A percentile compares a stretch with the other conserved stretches of the same genome.
These are phyloP conservation scores for Naganishia sp. DNA, from an alignment of 1,284 basidiomycete genomes.

Conservation along the genomic window DNA sequence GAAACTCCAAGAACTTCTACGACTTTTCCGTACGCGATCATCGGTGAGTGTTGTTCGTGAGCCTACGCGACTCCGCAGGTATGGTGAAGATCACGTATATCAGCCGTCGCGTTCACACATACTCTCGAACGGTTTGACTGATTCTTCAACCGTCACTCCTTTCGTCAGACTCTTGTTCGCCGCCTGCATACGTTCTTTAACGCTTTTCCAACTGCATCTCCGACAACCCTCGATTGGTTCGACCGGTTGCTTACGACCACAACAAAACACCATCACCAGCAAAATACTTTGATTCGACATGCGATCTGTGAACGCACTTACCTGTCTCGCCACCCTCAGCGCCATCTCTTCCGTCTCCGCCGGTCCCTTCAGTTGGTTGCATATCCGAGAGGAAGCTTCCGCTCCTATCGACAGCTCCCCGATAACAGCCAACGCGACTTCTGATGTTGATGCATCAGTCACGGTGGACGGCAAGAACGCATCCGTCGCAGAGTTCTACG, in stretches of 20 bases:
- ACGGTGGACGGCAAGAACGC: constrained; percentile 25
- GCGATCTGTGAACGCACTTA: constrained; percentile 28
- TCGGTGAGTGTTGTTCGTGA: not conserved
- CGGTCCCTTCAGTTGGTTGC: constrained; percentile 22
- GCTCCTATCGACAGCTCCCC: not conserved
- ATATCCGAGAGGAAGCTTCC: constrained; percentile 10
- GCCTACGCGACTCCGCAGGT: not conserved
- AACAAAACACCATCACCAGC: not conserved
- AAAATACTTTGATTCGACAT: constrained; percentile 2
- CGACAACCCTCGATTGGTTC: constrained; percentile 17
- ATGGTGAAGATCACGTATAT: not conserved
- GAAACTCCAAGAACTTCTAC: constrained; percentile 1
- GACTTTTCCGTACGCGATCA: constrained; percentile 5
- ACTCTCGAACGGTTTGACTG: not conserved
- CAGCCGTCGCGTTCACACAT: not conserved
- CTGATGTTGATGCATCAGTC: constrained; percentile 6
- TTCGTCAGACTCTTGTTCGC: constrained; percentile 9
- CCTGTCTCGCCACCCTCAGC: constrained; percentile 22
- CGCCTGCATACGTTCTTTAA: constrained; percentile 17
- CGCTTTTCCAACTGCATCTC: not conserved
- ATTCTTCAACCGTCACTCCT: constrained; percentile 2
- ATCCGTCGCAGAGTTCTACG: constrained; percentile 13
- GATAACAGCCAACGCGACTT: not conserved
- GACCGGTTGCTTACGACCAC: constrained; percentile 9
- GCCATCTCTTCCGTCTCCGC: constrained; percentile 24